Base-by-base conservation (phyloP, 2,329 filamentous ascomycete species). In the Colletotrichum sp. region DNA sequence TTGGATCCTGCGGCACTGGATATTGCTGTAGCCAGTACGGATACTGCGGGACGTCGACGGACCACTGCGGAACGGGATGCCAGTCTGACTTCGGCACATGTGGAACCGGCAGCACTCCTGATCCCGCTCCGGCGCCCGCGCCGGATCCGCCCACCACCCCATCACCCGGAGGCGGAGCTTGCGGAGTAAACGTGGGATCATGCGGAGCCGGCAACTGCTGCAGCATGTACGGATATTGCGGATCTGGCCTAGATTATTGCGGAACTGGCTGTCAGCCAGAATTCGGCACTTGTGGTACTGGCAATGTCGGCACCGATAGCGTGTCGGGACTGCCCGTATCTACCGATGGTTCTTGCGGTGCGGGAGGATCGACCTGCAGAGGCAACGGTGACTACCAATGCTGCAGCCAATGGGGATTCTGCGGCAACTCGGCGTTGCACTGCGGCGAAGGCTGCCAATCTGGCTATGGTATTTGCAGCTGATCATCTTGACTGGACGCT, bases 361-460 rank as follows among this genome's bases (percentile, higher is more conserved):
- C 63, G 7, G 71, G 74, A 6, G 65, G 55, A 28, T 68, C 74
- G 3, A 78, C 76, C 6, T 78, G 76, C 32, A 55, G 30, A 32
- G 76, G 76, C n/a, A 74, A 77, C 34, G 73, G 73, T 55, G 68
- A 59, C 59, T 28, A 76, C 63, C 68, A 74, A 39, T 80, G 79
- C 63, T 80, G 79, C 57, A 79, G 78, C 18, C 13, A 65, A 18
- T 77, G 67, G 9, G 79, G 79, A 10, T 80, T 76, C 61, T 80
- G 79, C 32, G 79, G 79, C 14, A 68, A 66, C 7, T 72, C 70
- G 2, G 18, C 34, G 16, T 32, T 63, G 4, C 71, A 78, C 63
- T 79, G 78, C 26, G 78, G 78, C 39, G 21, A 39, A 12, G 78
- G 75, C 8, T 79, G 78, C 28, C 77, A 79, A 57, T 10, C 48